Base-by-base conservation (phyloP, 2,329 filamentous ascomycete species). In the Cordyceps tenuipes region DNA sequence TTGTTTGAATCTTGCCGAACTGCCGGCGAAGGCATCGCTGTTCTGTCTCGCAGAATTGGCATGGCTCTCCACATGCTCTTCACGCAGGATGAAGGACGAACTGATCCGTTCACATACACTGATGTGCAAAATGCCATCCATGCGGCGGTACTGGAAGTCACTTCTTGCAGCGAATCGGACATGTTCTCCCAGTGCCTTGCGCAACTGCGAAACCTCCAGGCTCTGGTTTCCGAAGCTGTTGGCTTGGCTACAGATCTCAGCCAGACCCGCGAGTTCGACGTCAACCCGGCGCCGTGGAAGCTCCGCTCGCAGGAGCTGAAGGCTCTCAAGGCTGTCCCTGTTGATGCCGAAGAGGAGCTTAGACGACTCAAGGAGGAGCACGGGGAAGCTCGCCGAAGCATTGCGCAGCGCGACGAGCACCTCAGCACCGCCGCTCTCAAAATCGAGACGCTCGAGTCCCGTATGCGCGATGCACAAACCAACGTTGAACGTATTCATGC, bases 351-450 rank as follows among this genome's bases (percentile, higher is more conserved):
- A 69, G 89, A 93, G 68, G 90, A 96, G 71, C 82, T 97, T 58
- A 84, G 88, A 7, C 85, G 87, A 21, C 78, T 96, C 61, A 90
- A 87, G 67, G 89, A 92, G 57, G 88, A 93, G 65, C 83, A 94
- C 65, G 85, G 87, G 64, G 90, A 93, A 68, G 86, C 88, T 21
- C 87, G 89, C 3, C 85, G 87, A 59, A 80, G 83, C 3, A 81
- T 91, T 61, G 85, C 87, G 1, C 82, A 87, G 64, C 86, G 87
- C 63, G 90, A 96, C 65, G 89, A 92, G 70, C 86, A 87, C 41
- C 83, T 96, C 57, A 91, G 95, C 71, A 93, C 95, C 61, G 82
- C 90, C 26, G 83, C 87, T n/a, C 88, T 97, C 66, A 92, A 94
- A 72, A 96, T 97, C 66, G 93, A 97, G 73, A 90, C 94, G 46